Percentiles rank a stretch among this genome's conserved stretches.
Conservation (phyloP, 768 basidiomycete species). For the Imleria badia region DNA sequence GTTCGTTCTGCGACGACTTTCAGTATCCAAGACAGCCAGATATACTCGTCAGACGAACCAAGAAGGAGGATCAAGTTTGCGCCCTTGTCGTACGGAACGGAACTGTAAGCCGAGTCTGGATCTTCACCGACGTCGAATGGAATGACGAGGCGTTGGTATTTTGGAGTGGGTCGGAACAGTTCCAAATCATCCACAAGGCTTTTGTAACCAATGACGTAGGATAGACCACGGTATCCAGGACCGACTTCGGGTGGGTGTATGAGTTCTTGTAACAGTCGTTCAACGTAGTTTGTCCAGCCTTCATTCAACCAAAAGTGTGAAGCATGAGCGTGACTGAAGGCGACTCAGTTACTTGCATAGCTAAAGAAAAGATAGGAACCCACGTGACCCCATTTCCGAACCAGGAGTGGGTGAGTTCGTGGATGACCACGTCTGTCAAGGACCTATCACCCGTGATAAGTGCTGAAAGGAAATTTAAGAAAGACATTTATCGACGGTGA, state of each 20-base stretch:
- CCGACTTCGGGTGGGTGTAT: constrained; percentile 53
- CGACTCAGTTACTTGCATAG: background rate
- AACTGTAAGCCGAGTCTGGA: constrained; percentile 72
- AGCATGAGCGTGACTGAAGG: constrained; percentile 59
- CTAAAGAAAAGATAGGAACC: constrained; percentile 21
- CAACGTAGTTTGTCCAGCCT: constrained; percentile 94
- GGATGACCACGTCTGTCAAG: constrained; percentile 85
- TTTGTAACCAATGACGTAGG: constrained; percentile 74
- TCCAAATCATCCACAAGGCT: constrained; percentile 69
- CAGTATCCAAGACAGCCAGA: background rate
- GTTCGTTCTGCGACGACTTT: constrained; percentile 40
- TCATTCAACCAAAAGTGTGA: constrained; percentile 90
- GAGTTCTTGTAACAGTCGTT: constrained; percentile 71
- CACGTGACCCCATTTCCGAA: constrained; percentile 90
- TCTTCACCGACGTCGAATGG: constrained; percentile 72
- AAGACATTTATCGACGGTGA: background rate
- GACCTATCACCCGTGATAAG: constrained; percentile 85
- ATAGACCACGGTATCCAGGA: constrained; percentile 69
- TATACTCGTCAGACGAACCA: constrained; percentile 39
- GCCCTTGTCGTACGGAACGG: constrained; percentile 88
- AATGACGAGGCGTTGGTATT: constrained; percentile 77
- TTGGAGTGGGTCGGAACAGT: constrained; percentile 56
- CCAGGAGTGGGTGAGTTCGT: constrained; percentile 86
- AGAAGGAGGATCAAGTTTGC: constrained; percentile 84
- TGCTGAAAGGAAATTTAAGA: constrained; percentile 38